Evolutionary conservation across 345 rosid genomes (phyloP), one percentile per base, ranked within the genome.

Genomic region (Citrus australasica): DNA sequence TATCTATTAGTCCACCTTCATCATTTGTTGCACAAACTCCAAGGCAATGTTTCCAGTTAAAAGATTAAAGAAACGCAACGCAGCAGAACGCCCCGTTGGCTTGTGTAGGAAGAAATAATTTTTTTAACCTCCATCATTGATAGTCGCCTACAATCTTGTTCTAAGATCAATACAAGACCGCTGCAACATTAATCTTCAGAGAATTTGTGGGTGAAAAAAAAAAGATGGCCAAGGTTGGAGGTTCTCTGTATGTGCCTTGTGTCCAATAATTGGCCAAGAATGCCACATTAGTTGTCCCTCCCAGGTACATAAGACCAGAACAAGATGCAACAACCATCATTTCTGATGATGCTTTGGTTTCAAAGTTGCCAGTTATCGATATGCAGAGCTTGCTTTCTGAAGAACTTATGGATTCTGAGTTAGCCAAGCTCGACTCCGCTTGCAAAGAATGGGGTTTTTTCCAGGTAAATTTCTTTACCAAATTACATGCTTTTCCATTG

Each of bases 221-320:
- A 16, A 65, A 33, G 69, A 33, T 65, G 46, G 69, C 46, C 9
- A 33, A 19, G 8, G 7, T 65, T 19, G 69, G 89, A 77, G 84
- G 80, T 62, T 86, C 87, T 60, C 81, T 86, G 7, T 42, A 46
- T 14, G 89, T 88, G 66, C 91, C 91, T 65, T 78, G 78, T 73
- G 89, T 86, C 27, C 79, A 82, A 74, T 85, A 86, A 61, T 62
- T 86, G 65, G 85, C 68, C 7, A 85, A 80, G 71, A 69, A 82
- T 5, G 59, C 69, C 7, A 7, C 59, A 16, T n/a, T 66, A 74
- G 51, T 74, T 4, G 68, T 88, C 56, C 91, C 88, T 35, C 42
- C 82, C 0, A 85, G 89, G 74, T 85, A 88, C 72, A 2, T 73
- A 32, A 65, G 60, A 5, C 73, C 85, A 74, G 86, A 83, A 17